Base-by-base conservation (phyloP, 495 filamentous ascomycete species). In the Bombardia bombarda region DNA sequence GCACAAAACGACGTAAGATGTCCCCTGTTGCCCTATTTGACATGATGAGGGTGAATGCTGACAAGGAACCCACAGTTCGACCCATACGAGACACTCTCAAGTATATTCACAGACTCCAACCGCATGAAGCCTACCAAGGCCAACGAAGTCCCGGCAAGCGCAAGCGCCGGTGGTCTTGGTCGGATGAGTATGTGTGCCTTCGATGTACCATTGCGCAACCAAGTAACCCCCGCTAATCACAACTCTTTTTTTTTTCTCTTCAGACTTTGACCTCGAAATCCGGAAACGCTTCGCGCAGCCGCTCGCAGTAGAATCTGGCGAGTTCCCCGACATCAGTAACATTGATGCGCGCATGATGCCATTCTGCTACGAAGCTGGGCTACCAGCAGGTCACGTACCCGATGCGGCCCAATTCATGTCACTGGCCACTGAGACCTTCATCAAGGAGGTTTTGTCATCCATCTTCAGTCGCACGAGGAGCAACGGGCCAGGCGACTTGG, bases 331-430 rank as follows among this genome's bases (percentile, higher is more conserved):
- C 50, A 64, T 76, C 8, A 74, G 79, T 39, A 82, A 80, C 21
- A 86, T 98, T 49, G 75, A 86, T 52, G 73, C 78, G 16, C 85
- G 90, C 43, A 93, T 97, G 84, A 70, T 87, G 14, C 90, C 92
- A 7, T 92, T 96, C 50, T 95, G 87, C 64, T 95, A 94, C 63
- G 92, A 95, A 63, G 76, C 86, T 47, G 92, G 90, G 0, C 77
- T 98, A 4, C 73, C 74, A n/a, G 75, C 74, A 18, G 87, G 89
- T 3, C 77, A 86, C 47, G 67, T 76, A 6, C 57, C 80, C 5
- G 78, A 86, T 21, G 86, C 86, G 25, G 80, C 90, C 5, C 81
- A 86, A 39, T 87, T 90, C 58, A 83, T 98, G 80, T 83, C 86
- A 18, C 80, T 88, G 32, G 92, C 90, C 2, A 85, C 87, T 3